Percentiles rank a stretch among this genome's conserved stretches.
These are phyloP conservation scores for Coemansia sp. DNA, from an alignment of 192 early-diverging fungal genomes.

Conservation along the genomic window DNA sequence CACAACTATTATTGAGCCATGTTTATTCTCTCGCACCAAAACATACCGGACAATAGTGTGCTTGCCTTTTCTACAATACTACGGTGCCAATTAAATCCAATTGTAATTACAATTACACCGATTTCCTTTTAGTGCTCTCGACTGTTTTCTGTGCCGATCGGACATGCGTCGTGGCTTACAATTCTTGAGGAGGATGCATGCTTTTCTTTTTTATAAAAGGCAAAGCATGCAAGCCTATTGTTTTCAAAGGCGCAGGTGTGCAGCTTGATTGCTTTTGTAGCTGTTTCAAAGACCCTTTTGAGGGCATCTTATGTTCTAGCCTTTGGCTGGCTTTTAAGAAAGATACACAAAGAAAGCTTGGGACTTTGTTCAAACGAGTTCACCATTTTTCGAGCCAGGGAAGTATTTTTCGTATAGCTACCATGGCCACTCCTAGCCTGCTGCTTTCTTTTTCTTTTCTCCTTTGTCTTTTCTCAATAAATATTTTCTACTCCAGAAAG, in stretches of 20 bases:
- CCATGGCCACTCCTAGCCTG: neutral
- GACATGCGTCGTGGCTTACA: neutral
- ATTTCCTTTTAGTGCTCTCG: neutral
- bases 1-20: neutral
- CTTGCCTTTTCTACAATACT: neutral
- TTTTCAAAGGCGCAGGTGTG: neutral
- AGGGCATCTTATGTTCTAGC: neutral
- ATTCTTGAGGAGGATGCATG: slow-evolving; percentile 6
- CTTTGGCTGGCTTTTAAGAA: neutral
- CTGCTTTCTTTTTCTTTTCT: neutral
- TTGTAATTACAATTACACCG: slow-evolving; percentile 1
- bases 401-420: neutral
- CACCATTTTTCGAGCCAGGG: too few species aligned
- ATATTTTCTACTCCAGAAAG: neutral
- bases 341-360: neutral
- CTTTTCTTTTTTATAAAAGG: neutral
- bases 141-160: neutral
- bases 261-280: neutral
- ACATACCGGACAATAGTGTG: neutral
- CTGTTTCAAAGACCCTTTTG: neutral
- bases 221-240: neutral
- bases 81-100: slow-evolving; percentile 4
- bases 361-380: neutral
- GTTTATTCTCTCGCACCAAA: neutral
- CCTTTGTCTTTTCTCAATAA: neutral